Evolutionary conservation across 345 rosid genomes (phyloP).

Genomic region (Murraya koenigii): DNA sequence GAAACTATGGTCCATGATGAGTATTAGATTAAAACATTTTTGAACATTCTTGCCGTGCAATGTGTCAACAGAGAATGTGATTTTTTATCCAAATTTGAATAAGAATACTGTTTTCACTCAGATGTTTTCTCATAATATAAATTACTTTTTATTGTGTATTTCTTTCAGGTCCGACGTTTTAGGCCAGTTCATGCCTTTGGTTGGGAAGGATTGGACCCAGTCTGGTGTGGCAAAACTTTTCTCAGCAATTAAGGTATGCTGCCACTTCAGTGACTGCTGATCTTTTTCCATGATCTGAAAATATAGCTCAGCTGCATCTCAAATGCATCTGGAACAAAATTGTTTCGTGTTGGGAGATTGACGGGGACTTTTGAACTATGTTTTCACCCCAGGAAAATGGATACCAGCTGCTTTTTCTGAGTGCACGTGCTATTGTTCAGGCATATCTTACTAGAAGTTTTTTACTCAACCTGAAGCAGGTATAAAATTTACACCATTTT

Average conservation of each 20-base stretch:
- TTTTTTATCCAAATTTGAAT: not conserved
- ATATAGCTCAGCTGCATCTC: not conserved
- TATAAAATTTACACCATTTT: conserved; percentile 11
- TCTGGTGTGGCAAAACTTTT: conserved; percentile 94
- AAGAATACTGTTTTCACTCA: not conserved
- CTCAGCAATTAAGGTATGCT: conserved; percentile 76
- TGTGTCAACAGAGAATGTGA: too few relatives aligned
- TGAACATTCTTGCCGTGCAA: too few relatives aligned
- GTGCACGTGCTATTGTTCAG: conserved; percentile 96
- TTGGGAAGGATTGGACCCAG: conserved; percentile 97
- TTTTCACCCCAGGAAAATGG: conserved; percentile 76
- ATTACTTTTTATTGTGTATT: conserved; percentile 18
- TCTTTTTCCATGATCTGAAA: not conserved
- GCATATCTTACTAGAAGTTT: conserved; percentile 85
- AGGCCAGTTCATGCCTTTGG: conserved; percentile 97
- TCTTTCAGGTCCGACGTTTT: conserved; percentile 86
- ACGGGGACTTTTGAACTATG: conserved; percentile 2
- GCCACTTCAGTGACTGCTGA: conserved; percentile 3
- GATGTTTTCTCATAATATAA: not conserved
- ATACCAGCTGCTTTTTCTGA: conserved; percentile 86
- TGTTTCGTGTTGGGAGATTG: not conserved
- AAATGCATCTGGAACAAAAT: not conserved
- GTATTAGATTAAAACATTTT: too few relatives aligned
- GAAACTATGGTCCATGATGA: too few relatives aligned
- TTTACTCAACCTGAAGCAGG: conserved; percentile 86